These are phyloP conservation scores for Bigelowiella natans DNA, from an alignment of 78 protist species.

Conservation along the genomic window DNA sequence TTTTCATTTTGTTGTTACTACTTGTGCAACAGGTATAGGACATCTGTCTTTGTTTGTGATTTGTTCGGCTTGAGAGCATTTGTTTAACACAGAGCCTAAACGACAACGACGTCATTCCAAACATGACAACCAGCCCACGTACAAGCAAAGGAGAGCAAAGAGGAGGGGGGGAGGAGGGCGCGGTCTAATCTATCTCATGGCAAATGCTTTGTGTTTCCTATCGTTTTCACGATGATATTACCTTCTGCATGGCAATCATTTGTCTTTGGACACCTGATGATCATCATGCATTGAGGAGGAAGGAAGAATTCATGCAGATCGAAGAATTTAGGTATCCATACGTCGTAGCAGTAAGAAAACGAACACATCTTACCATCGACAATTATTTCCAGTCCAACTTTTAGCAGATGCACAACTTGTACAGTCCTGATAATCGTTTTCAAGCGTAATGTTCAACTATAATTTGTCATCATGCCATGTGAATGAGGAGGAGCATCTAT, in stretches of 20 bases:
- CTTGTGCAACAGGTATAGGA: not conserved
- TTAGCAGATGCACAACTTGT: not conserved
- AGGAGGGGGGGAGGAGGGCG: no score
- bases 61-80: not conserved
- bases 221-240: not conserved
- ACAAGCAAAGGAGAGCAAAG: no score
- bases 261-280: not conserved
- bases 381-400: not conserved
- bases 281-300: not conserved
- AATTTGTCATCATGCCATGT: no score
- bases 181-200: not conserved
- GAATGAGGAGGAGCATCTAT: no score
- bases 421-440: not conserved
- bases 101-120: no score
- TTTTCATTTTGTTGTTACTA: not conserved
- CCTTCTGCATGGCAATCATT: not conserved
- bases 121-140: no score
- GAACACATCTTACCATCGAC: not conserved
- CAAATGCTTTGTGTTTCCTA: not conserved
- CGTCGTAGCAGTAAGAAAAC: not conserved
- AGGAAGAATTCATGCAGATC: not conserved
- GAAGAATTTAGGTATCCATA: not conserved
- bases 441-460: no score
- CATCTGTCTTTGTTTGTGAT: not conserved
- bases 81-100: no score